These are phyloP conservation scores for Asterochloris erici DNA, from an alignment of 139 green algal species.

Conservation along the genomic window DNA sequence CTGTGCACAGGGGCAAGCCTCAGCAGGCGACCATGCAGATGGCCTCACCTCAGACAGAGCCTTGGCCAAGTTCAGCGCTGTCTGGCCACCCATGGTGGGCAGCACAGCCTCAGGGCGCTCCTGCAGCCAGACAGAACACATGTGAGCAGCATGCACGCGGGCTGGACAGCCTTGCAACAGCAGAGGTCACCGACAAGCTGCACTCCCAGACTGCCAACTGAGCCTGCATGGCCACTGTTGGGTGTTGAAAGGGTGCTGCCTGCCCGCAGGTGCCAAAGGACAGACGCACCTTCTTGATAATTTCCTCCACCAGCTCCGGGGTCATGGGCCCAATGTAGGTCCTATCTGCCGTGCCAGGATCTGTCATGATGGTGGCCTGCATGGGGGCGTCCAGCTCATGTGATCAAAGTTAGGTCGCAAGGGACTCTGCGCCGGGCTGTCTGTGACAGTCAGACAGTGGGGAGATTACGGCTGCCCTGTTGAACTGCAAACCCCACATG, in stretches of 20 bases:
- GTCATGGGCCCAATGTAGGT: constrained; percentile 99
- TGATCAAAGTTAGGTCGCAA: background rate
- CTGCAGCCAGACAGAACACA: constrained; percentile 26
- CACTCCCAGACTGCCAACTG: background rate
- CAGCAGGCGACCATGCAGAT: background rate
- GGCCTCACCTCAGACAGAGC: constrained; percentile 76
- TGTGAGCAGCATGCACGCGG: background rate
- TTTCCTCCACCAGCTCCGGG: constrained; percentile 83
- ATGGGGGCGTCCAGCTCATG: background rate
- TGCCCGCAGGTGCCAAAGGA: background rate
- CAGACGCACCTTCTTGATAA: constrained; percentile 42
- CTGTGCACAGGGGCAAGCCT: background rate
- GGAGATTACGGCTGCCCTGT: no score
- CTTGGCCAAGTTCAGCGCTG: constrained; percentile 95
- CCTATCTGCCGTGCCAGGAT: constrained; percentile 93
- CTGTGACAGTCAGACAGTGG: background rate
- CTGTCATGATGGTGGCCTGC: constrained; percentile 99
- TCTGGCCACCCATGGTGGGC: constrained; percentile 99
- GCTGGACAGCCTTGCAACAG: background rate
- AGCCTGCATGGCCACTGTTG: background rate
- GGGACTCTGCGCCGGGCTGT: background rate
- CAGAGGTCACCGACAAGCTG: background rate
- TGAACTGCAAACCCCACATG: no score
- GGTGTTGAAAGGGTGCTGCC: background rate
- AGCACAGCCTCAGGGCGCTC: constrained; percentile 96